A percentile compares a stretch with the other conserved stretches of the same genome.
Evolutionary conservation across 768 basidiomycete species (phyloP).

Genomic region (Galerina sulciceps): DNA sequence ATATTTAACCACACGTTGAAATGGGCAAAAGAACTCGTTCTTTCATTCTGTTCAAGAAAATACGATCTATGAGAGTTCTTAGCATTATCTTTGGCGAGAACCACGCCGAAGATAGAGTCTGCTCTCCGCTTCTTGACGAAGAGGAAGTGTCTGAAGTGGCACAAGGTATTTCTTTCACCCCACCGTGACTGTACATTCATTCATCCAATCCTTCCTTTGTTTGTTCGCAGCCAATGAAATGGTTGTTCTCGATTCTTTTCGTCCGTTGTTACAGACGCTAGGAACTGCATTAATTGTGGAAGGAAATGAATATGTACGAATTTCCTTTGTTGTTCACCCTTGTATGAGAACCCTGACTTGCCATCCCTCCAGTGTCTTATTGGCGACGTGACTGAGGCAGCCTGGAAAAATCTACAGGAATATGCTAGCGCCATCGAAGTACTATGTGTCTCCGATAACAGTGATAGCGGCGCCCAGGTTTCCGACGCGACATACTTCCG

Average conservation of each 20-base stretch:
- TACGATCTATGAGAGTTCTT: no score
- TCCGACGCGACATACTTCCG: neutral
- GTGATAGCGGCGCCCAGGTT: neutral
- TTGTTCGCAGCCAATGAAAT: neutral
- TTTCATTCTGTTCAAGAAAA: no score
- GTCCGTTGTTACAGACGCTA: neutral
- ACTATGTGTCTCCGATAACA: neutral
- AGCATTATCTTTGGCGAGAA: no score
- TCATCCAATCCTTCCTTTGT: neutral
- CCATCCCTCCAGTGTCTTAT: neutral
- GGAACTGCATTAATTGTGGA: neutral
- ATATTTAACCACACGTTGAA: no score
- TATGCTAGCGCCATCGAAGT: neutral
- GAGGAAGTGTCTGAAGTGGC: no score
- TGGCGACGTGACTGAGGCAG: neutral
- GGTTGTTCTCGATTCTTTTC: neutral
- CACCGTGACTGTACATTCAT: no score
- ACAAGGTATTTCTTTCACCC: no score
- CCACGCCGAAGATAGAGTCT: no score
- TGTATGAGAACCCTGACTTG: neutral
- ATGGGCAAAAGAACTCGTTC: no score
- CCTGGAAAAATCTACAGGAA: neutral
- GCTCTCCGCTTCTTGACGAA: no score
- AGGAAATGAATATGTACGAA: conserved; percentile 1
- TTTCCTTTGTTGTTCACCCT: neutral